Evolutionary conservation across 139 green algal genomes (phyloP).

Genomic region (Picochlorum sp.): DNA sequence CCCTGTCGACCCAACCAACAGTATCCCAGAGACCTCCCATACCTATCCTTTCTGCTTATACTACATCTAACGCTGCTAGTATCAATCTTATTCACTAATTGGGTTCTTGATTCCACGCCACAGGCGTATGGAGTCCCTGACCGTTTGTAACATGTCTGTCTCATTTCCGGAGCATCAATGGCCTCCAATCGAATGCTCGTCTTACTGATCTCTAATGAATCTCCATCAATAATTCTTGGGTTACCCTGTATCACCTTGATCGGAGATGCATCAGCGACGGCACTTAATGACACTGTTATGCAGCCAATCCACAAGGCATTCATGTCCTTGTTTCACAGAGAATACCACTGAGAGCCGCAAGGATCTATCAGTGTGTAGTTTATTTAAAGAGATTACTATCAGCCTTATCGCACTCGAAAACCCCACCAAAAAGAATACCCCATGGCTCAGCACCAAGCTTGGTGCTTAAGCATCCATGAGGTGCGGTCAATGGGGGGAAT

Average conservation of each 20-base stretch:
- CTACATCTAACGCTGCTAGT: slow-evolving; percentile 36
- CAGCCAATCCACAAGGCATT: slow-evolving; percentile 5
- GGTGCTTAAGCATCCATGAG: no score
- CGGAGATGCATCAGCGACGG: not conserved
- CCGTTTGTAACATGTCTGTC: slow-evolving; percentile 49
- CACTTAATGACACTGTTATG: not conserved
- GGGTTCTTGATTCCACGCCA: slow-evolving; percentile 32
- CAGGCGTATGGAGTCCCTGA: slow-evolving; percentile 29
- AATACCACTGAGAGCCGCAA: no score
- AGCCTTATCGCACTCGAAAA: no score
- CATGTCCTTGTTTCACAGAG: not conserved
- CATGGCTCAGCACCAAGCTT: no score
- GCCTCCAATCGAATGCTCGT: slow-evolving; percentile 53
- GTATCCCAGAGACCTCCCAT: slow-evolving; percentile 51
- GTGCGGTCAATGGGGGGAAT: no score
- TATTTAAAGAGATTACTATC: no score
- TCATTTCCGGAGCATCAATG: slow-evolving; percentile 69
- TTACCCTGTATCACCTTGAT: slow-evolving; percentile 21
- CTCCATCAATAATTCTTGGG: slow-evolving; percentile 51
- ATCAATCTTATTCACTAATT: slow-evolving; percentile 42
- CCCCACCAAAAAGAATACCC: no score
- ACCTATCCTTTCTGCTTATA: slow-evolving; percentile 57
- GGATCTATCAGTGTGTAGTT: no score
- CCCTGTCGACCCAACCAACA: slow-evolving; percentile 24
- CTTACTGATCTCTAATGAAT: slow-evolving; percentile 54